Evolutionary conservation across 768 basidiomycete species (phyloP).

Genomic region (Kwoniella dendrophila): DNA sequence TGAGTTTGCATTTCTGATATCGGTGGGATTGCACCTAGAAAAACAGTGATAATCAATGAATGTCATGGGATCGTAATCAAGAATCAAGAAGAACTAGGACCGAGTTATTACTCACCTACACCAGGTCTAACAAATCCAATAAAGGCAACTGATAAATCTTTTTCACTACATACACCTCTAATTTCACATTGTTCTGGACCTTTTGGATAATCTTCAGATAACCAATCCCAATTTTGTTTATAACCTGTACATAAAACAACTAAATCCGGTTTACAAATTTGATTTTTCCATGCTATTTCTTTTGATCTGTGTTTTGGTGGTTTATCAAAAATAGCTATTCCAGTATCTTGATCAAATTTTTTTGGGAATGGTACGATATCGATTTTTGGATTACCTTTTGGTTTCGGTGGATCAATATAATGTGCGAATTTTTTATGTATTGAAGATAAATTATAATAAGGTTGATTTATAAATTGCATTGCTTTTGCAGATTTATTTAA

Average conservation of each 20-base stretch:
- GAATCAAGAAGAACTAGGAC: not conserved
- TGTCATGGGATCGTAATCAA: not conserved
- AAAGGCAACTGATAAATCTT: slow-evolving; percentile 62
- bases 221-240: slow-evolving; percentile 50
- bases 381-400: slow-evolving; percentile 59
- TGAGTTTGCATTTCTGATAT: slow-evolving; percentile 67
- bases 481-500: slow-evolving; percentile 63
- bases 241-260: slow-evolving; percentile 55
- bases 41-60: not conserved
- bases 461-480: slow-evolving; percentile 67
- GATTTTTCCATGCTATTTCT: slow-evolving; percentile 44
- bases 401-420: slow-evolving; percentile 63
- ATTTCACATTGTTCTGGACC: slow-evolving; percentile 50
- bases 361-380: slow-evolving; percentile 66
- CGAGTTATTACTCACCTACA: slow-evolving; percentile 59
- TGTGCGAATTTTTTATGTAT: slow-evolving; percentile 61
- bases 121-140: slow-evolving; percentile 66
- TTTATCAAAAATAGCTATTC: slow-evolving; percentile 61
- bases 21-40: slow-evolving; percentile 61
- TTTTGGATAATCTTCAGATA: slow-evolving; percentile 46
- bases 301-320: slow-evolving; percentile 56
- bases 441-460: slow-evolving; percentile 60
- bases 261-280: slow-evolving; percentile 41
- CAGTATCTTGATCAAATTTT: slow-evolving; percentile 58
- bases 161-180: slow-evolving; percentile 40